A percentile compares a stretch with the other conserved stretches of the same genome.
phyloP scores from a whole-genome alignment of 352 stramenopile species.

The Pythium insidiosum region DNA sequence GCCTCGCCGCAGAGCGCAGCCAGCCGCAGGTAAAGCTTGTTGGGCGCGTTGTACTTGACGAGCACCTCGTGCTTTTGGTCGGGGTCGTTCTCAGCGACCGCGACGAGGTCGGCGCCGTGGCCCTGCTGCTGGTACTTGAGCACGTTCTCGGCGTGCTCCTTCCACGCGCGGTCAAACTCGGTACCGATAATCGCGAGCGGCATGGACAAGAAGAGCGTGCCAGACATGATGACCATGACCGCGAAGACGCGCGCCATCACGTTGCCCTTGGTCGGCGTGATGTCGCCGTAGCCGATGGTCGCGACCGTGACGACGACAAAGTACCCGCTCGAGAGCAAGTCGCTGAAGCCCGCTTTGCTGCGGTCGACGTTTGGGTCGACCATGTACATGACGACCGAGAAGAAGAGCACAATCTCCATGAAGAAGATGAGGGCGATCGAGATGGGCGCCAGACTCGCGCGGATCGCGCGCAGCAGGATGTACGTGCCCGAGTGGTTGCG shows the following conservation, averaged over 20 bases:
- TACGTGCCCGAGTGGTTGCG: slow-evolving; percentile 75
- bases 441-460: slow-evolving; percentile 63
- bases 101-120: slow-evolving; percentile 7
- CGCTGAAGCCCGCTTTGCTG: slow-evolving; percentile 53
- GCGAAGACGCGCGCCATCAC: slow-evolving; percentile 48
- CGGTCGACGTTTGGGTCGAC: slow-evolving; percentile 66
- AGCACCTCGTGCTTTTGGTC: slow-evolving; percentile 71
- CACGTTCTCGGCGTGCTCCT: slow-evolving; percentile 62
- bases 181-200: slow-evolving; percentile 81
- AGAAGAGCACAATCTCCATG: slow-evolving; percentile 73
- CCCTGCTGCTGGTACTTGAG: slow-evolving; percentile 47
- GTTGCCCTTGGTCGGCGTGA: slow-evolving; percentile 69
- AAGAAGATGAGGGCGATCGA: slow-evolving; percentile 79
- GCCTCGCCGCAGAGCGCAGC: slow-evolving; percentile 54
- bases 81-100: slow-evolving; percentile 17
- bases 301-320: slow-evolving; percentile 71
- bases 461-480: slow-evolving; percentile 65
- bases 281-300: slow-evolving; percentile 73
- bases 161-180: slow-evolving; percentile 75
- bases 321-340: slow-evolving; percentile 66
- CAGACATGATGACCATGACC: slow-evolving; percentile 81
- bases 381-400: slow-evolving; percentile 75
- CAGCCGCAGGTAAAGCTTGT: slow-evolving; percentile 52
- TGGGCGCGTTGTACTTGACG: slow-evolving; percentile 72
- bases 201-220: slow-evolving; percentile 80